Base-by-base conservation (phyloP, 192 early-diverging fungal species). In the Jimgerdemannia lactiflua region DNA sequence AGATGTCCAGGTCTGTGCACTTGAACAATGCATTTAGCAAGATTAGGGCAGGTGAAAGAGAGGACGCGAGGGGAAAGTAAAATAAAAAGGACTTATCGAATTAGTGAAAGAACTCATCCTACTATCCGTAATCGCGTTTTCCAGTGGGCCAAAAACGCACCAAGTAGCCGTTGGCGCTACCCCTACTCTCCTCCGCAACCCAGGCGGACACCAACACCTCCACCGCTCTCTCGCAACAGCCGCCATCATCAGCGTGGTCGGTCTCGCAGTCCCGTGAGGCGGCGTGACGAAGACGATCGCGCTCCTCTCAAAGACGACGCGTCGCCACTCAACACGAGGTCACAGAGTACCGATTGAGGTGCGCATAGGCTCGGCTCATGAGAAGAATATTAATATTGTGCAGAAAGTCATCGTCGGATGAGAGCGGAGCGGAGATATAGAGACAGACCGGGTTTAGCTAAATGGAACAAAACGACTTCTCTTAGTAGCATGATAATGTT, bases 1-100 rank as follows among this genome's bases (percentile, higher is more conserved):
- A 59, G 89, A 89, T 59, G 88, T 98, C 66, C 95, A 98, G 89
- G 93, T 91, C 80, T 68, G 63, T 42, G 29, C 29, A 29, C 29
- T 29, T 29, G 29, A 29, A 29, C 29, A 29, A 29, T 29, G 29
- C 29, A 1, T 29, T 29, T 29, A 29, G 29, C 29, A 29, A 29
- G 29, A 29, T 29, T 29, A 29, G 29, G 29, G 29, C 29, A 29
- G 29, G 29, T 29, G 29, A 29, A 29, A 29, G 29, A 29, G 29
- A 29, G 29, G 29, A 29, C 29, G 29, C 29, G 29, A 29, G 29
- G 29, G 29, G 29, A 29, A 29, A 29, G 29, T 29, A 29, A 29
- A 29, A 29, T 29, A 14, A 0, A 59, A 59, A 59, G 14, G 49
- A 59, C 49, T 59, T 10, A 59, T 59, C 2, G 49, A 59, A 29